Conservation (phyloP, 805 yeast genomes). For the Candida yuanshanica region DNA sequence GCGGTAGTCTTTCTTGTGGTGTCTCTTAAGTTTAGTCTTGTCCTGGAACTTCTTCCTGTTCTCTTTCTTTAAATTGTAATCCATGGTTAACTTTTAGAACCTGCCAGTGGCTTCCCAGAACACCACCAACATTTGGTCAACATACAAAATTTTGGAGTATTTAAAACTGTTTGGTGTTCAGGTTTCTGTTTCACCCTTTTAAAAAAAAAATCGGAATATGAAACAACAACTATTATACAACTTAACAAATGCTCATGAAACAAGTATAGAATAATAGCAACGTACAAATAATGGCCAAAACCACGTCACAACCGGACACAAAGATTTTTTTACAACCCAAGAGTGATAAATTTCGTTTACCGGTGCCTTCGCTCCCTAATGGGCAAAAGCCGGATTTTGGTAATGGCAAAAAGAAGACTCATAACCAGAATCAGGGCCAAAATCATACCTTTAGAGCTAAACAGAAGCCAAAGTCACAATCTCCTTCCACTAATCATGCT, state of each 20-base stretch:
- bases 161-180: not conserved
- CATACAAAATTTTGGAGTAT: too few relatives aligned
- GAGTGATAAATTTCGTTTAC: conserved; percentile 2
- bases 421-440: not conserved
- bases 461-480: conserved; percentile 1
- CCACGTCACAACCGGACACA: conserved; percentile 3
- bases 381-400: conserved; percentile 19
- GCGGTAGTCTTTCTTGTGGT: conserved; percentile 33
- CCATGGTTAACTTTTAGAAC: conserved; percentile 13
- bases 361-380: conserved; percentile 12
- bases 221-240: too few relatives aligned
- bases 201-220: not conserved
- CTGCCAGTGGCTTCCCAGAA: not conserved
- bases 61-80: conserved; percentile 29
- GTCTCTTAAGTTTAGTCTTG: conserved; percentile 32
- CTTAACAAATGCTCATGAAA: too few relatives aligned
- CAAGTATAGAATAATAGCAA: too few relatives aligned
- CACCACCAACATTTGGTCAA: too few relatives aligned
- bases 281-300: not conserved
- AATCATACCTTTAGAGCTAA: not conserved
- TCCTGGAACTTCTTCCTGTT: conserved; percentile 38
- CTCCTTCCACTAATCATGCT: not conserved
- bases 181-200: not conserved
- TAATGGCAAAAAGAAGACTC: conserved; percentile 2
- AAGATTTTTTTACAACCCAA: conserved; percentile 7